Conservation (phyloP, 768 basidiomycete species). For the Calocera viscosa region DNA sequence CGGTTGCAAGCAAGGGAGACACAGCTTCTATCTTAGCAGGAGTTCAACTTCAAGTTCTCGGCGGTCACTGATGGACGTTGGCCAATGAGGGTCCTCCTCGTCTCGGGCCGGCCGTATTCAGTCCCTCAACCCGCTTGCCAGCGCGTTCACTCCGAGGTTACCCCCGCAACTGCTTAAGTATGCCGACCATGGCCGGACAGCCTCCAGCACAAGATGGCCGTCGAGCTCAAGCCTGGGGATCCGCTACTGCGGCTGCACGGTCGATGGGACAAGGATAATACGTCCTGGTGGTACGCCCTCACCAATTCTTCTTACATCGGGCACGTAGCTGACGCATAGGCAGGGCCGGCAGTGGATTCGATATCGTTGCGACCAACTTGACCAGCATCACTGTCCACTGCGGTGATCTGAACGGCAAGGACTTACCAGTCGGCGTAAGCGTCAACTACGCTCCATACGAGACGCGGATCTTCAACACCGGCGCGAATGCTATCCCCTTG, state of each 20-base stretch:
- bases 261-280: neutral
- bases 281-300: neutral
- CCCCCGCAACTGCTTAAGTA: neutral
- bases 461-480: neutral
- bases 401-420: neutral
- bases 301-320: neutral
- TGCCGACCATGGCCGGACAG: neutral
- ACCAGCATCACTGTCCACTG: neutral
- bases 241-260: conserved; percentile 3
- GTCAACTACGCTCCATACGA: neutral
- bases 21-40: too few relatives aligned
- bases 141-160: neutral
- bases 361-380: neutral
- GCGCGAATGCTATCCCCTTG: neutral
- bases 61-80: too few relatives aligned
- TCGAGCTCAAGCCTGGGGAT: neutral
- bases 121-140: neutral
- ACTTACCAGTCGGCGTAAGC: neutral
- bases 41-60: too few relatives aligned
- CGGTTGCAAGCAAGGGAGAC: too few relatives aligned
- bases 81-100: neutral
- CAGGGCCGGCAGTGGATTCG: conserved; percentile 3
- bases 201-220: neutral
- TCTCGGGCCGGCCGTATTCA: neutral
- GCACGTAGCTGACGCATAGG: neutral